These are phyloP conservation scores for Trypanosoma boissoni DNA, from an alignment of 208 protist species.

Conservation along the genomic window DNA sequence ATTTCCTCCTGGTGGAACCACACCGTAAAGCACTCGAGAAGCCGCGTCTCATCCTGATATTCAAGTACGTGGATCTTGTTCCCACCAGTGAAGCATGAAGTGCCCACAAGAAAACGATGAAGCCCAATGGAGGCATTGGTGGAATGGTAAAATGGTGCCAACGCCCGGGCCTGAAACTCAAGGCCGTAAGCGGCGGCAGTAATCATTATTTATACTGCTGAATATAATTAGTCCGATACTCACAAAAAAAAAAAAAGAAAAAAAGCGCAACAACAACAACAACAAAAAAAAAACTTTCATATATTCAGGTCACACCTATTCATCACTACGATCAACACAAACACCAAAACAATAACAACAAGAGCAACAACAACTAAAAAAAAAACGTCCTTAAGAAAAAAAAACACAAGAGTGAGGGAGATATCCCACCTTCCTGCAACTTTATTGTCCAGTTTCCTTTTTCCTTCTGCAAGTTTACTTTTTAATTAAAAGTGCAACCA, in stretches of 20 bases:
- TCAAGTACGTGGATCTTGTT: constrained; percentile 82
- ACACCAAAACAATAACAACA: not conserved
- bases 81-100: constrained; percentile 33
- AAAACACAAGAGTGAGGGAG: not conserved
- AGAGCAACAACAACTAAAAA: constrained; percentile 1
- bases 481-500: no score
- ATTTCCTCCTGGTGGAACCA: constrained; percentile 66
- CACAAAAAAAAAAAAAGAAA: constrained; percentile 1
- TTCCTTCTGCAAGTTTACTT: no score
- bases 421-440: no score
- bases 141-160: constrained; percentile 59
- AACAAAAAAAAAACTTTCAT: constrained; percentile 7
- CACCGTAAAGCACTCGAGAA: constrained; percentile 52
- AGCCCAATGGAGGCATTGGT: constrained; percentile 32
- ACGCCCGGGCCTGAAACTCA: constrained; percentile 43
- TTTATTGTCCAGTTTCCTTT: no score
- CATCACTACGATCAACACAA: not conserved
- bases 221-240: constrained; percentile 3
- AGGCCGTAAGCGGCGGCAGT: constrained; percentile 57
- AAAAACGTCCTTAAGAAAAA: constrained; percentile 1
- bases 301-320: not conserved
- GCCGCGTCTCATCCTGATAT: constrained; percentile 59
- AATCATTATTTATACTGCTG: constrained; percentile 26
- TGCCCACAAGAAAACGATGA: constrained; percentile 74
- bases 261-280: not conserved